phyloP scores from a whole-genome alignment of 108 stramenopile species.

The Nitzschia putrida region DNA sequence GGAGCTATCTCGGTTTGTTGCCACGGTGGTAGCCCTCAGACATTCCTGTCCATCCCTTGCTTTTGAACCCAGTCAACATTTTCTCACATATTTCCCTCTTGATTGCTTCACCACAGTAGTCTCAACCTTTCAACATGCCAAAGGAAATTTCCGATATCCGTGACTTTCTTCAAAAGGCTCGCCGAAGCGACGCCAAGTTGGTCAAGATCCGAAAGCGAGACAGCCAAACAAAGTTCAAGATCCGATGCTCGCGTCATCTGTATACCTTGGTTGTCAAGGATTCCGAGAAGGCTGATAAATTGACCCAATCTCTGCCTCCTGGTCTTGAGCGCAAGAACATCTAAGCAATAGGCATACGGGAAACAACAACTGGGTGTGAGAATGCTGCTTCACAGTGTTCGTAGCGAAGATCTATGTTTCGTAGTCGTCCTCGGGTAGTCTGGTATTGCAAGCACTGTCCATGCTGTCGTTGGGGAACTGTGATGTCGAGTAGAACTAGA shows the following conservation, averaged over 20 bases:
- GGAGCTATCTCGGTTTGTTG: too few relatives aligned
- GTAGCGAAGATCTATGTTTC: not conserved
- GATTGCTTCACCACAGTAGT: not conserved
- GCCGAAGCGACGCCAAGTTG: conserved; percentile 92
- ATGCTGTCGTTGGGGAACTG: too few relatives aligned
- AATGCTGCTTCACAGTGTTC: not conserved
- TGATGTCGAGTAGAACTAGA: too few relatives aligned
- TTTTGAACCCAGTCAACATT: too few relatives aligned
- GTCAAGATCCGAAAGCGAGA: conserved; percentile 96
- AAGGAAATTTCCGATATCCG: conserved; percentile 94
- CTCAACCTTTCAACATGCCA: conserved; percentile 65
- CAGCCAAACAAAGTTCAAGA: conserved; percentile 97
- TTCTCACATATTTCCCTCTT: not conserved
- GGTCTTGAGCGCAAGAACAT: conserved; percentile 90
- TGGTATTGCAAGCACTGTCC: too few relatives aligned
- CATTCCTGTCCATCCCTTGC: too few relatives aligned
- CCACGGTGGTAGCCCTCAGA: too few relatives aligned
- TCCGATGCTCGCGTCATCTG: conserved; percentile 94
- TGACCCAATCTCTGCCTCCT: conserved; percentile 96
- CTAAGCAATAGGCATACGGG: conserved; percentile 45
- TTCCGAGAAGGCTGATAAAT: conserved; percentile 97
- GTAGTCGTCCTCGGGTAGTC: not conserved
- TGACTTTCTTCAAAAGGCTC: conserved; percentile 94
- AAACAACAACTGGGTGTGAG: conserved; percentile 5
- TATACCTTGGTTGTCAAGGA: conserved; percentile 95